phyloP scores from a whole-genome alignment of 2,329 filamentous ascomycete genomes.

The Proliferodiscus dingleyae region DNA sequence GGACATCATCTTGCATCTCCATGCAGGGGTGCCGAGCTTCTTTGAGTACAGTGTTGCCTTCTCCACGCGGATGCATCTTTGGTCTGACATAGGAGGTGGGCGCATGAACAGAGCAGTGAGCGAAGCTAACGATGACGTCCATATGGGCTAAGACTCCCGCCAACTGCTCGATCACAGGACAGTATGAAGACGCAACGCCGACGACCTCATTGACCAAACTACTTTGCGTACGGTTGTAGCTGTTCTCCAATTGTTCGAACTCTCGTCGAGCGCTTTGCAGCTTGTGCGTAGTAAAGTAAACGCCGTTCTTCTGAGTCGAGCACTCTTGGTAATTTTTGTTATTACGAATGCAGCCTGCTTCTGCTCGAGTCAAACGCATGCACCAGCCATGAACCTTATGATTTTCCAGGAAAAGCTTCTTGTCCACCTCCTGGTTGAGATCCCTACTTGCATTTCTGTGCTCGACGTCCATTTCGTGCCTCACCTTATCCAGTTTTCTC shows the following conservation, averaged over 20 bases:
- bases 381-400: constrained; percentile 96
- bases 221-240: constrained; percentile 90
- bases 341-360: constrained; percentile 89
- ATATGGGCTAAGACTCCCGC: constrained; percentile 86
- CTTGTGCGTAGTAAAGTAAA: constrained; percentile 89
- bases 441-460: constrained; percentile 73
- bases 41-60: constrained; percentile 82
- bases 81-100: constrained; percentile 88
- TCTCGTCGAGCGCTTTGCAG: constrained; percentile 80
- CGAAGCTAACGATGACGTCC: constrained; percentile 91
- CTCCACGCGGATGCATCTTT: constrained; percentile 81
- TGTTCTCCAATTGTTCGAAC: constrained; percentile 88
- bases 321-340: constrained; percentile 88
- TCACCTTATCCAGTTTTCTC: constrained; percentile 82
- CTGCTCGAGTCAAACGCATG: constrained; percentile 84
- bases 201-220: constrained; percentile 92
- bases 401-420: constrained; percentile 97
- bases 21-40: constrained; percentile 96
- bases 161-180: constrained; percentile 83
- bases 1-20: constrained; percentile 97
- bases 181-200: constrained; percentile 87
- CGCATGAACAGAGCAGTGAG: constrained; percentile 88
- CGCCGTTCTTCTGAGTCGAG: constrained; percentile 97
- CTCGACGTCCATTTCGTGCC: constrained; percentile 77
- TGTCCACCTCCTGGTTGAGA: constrained; percentile 87